Evolutionary conservation across 768 basidiomycete genomes (phyloP).

Genomic region (Leccinum variicolor): DNA sequence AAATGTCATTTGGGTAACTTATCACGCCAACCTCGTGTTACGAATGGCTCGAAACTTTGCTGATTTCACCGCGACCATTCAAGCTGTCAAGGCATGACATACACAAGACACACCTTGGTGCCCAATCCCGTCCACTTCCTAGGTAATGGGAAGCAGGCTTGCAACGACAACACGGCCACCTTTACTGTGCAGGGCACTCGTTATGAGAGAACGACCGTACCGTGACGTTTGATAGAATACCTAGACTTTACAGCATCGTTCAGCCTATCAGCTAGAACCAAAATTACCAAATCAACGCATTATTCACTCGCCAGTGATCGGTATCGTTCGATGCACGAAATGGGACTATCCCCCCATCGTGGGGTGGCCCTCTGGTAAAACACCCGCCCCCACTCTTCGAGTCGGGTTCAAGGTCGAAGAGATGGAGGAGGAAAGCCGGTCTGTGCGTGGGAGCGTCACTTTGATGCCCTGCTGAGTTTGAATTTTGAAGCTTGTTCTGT

Average conservation of each 20-base stretch:
- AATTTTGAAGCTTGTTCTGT: slow-evolving; percentile 38
- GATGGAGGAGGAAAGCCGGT: slow-evolving; percentile 23
- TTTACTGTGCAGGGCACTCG: background rate
- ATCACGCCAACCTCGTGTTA: background rate
- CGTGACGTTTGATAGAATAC: background rate
- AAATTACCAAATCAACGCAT: background rate
- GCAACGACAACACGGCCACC: background rate
- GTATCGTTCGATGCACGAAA: background rate
- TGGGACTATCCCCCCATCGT: background rate
- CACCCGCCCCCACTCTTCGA: background rate
- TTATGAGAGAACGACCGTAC: background rate
- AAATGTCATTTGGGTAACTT: background rate
- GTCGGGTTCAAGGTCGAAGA: too few relatives aligned
- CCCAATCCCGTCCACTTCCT: background rate
- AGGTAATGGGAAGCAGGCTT: background rate
- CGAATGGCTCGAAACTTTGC: background rate
- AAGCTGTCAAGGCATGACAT: background rate
- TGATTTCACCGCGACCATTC: background rate
- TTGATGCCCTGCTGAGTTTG: slow-evolving; percentile 38
- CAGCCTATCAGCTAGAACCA: background rate
- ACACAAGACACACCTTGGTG: background rate
- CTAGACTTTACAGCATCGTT: background rate
- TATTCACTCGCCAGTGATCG: background rate
- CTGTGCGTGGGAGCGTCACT: slow-evolving; percentile 44
- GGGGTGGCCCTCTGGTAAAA: background rate